Evolutionary conservation across 495 filamentous ascomycete genomes (phyloP).

Genomic region (Pseudotulostoma volvatum): DNA sequence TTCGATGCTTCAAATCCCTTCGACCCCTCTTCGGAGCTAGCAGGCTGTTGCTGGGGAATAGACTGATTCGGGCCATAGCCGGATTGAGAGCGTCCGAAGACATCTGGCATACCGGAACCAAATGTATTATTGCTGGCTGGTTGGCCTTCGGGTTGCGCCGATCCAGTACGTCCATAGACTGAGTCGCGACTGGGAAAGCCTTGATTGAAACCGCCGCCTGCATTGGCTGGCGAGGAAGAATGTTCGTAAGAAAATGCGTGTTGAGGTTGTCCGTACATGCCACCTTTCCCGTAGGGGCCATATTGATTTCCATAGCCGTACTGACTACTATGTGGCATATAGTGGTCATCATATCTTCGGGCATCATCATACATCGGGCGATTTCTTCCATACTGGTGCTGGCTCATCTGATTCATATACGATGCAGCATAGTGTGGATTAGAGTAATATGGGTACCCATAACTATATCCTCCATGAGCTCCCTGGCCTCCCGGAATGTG

Average conservation of each 20-base stretch:
- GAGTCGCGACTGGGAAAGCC: conserved; percentile 48
- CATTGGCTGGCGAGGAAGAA: conserved; percentile 56
- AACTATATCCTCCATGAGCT: conserved; percentile 40
- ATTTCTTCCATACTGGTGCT: conserved; percentile 35
- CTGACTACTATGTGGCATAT: conserved; percentile 39
- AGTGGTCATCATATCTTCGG: conserved; percentile 37
- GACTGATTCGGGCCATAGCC: conserved; percentile 53
- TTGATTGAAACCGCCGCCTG: conserved; percentile 53
- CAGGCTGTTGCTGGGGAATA: conserved; percentile 45
- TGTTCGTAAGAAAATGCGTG: conserved; percentile 70
- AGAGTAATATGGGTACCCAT: conserved; percentile 63
- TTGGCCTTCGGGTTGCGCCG: conserved; percentile 53
- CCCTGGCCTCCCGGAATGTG: conserved; percentile 42
- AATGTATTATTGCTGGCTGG: conserved; percentile 42
- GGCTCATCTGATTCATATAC: conserved; percentile 56
- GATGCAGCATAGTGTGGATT: conserved; percentile 57
- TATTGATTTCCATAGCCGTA: conserved; percentile 57
- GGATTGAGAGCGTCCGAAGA: conserved; percentile 55
- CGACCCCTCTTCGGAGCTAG: conserved; percentile 48
- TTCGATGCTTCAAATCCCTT: conserved; percentile 68
- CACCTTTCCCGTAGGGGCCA: conserved; percentile 57
- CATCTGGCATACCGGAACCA: conserved; percentile 53
- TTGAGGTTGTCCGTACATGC: conserved; percentile 66
- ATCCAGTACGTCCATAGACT: conserved; percentile 63
- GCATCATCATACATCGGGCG: conserved; percentile 41